Evolutionary conservation across 192 early-diverging fungal species (phyloP).

Genomic region (Martensiomyces pterosporus): DNA sequence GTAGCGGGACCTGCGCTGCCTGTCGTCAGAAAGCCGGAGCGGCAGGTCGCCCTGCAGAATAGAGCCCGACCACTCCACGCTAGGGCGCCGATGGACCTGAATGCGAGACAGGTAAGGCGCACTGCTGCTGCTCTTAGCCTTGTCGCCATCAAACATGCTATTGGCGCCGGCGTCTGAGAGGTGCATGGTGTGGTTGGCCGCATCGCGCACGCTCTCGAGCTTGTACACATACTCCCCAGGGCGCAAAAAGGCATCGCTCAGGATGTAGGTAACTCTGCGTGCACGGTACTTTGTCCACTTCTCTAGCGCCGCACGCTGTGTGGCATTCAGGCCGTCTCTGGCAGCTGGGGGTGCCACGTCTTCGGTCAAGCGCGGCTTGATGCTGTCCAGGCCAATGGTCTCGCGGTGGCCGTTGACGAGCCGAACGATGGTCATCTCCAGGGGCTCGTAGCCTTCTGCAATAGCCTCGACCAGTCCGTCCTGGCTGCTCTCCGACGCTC

Average conservation of each 20-base stretch:
- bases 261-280: conserved; percentile 14
- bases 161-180: conserved; percentile 13
- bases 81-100: conserved; percentile 33
- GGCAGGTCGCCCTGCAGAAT: conserved; percentile 15
- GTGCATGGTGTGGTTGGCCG: conserved; percentile 35
- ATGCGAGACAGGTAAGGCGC: conserved; percentile 38
- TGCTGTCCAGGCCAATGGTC: conserved; percentile 33
- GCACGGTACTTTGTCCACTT: conserved; percentile 27
- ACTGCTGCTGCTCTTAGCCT: conserved; percentile 10
- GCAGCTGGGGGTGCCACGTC: background rate
- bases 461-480: conserved; percentile 31
- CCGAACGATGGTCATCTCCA: conserved; percentile 41
- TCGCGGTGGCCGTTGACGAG: conserved; percentile 43
- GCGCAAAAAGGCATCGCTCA: conserved; percentile 40
- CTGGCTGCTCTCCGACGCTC: background rate
- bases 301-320: conserved; percentile 5
- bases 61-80: conserved; percentile 13
- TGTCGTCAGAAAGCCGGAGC: conserved; percentile 36
- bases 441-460: conserved; percentile 40
- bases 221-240: conserved; percentile 48
- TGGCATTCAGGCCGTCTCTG: background rate
- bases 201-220: conserved; percentile 35
- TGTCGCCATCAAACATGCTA: conserved; percentile 12
- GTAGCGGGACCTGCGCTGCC: conserved; percentile 31
- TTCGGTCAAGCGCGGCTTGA: conserved; percentile 14